These are phyloP conservation scores for Lojkania enalia DNA, from an alignment of 2,329 filamentous ascomycete species.

Conservation along the genomic window DNA sequence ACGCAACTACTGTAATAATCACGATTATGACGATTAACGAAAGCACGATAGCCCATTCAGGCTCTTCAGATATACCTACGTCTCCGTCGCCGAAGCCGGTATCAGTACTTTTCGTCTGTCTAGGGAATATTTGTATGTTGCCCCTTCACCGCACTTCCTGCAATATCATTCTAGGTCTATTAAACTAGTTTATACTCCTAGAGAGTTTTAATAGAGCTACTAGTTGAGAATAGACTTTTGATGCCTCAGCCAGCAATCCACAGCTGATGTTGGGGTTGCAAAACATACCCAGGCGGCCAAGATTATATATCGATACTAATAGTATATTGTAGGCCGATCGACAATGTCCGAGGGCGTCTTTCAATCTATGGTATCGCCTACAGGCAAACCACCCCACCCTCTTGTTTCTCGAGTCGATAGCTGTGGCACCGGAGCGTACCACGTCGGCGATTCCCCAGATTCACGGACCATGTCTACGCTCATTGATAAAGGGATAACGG, in stretches of 20 bases:
- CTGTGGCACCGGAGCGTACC: constrained; percentile 88
- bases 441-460: constrained; percentile 76
- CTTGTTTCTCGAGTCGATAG: constrained; percentile 76
- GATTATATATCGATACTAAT: too few relatives aligned
- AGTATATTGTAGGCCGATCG: constrained; percentile 65
- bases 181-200: too few relatives aligned
- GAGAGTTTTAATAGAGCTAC: too few relatives aligned
- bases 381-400: constrained; percentile 51
- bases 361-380: constrained; percentile 64
- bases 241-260: too few relatives aligned
- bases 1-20: neutral
- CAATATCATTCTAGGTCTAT: too few relatives aligned
- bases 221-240: too few relatives aligned
- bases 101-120: constrained; percentile 90
- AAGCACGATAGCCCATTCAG: neutral
- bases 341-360: constrained; percentile 98
- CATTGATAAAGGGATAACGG: constrained; percentile 70
- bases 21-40: constrained; percentile 2
- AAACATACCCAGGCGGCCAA: too few relatives aligned
- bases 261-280: too few relatives aligned
- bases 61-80: too few relatives aligned
- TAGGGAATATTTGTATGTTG: constrained; percentile 85
- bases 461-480: constrained; percentile 82
- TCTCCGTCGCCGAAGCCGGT: constrained; percentile 44
- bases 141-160: constrained; percentile 38